Conservation (phyloP, 1,284 basidiomycete genomes). For the Fistulinella cinereoalba region DNA sequence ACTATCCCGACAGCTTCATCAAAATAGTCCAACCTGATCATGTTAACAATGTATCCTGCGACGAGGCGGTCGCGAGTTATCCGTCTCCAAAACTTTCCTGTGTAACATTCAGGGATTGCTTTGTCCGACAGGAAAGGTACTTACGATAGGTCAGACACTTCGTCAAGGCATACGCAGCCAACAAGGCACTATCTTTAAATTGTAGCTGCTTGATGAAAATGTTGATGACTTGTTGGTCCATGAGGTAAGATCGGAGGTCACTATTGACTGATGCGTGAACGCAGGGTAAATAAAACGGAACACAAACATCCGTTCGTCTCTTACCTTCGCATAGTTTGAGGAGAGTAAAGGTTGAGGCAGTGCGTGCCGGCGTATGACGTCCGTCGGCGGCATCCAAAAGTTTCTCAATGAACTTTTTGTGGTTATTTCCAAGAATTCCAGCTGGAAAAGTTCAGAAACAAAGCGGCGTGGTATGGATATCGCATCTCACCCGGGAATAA, state of each 20-base stretch:
- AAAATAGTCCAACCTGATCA: slow-evolving; percentile 15
- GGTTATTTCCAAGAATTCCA: slow-evolving; percentile 10
- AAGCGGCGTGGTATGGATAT: background rate
- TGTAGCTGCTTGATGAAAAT: slow-evolving; percentile 6
- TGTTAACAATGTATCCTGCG: slow-evolving; percentile 12
- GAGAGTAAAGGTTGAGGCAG: slow-evolving; percentile 13
- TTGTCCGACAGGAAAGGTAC: background rate
- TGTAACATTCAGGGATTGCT: background rate
- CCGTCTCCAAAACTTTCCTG: background rate
- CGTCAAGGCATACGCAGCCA: slow-evolving; percentile 11
- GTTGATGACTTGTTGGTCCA: background rate
- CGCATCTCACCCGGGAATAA: slow-evolving; percentile 9
- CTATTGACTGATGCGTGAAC: background rate
- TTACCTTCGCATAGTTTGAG: slow-evolving; percentile 8
- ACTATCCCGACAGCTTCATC: slow-evolving; percentile 11
- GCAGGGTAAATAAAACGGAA: background rate
- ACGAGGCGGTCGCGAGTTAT: background rate
- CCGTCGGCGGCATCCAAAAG: slow-evolving; percentile 11
- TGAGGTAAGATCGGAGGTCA: slow-evolving; percentile 4
- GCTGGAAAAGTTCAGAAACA: slow-evolving; percentile 1
- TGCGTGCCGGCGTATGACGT: slow-evolving; percentile 7
- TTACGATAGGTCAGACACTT: slow-evolving; percentile 4
- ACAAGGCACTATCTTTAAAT: slow-evolving; percentile 7
- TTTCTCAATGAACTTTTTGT: slow-evolving; percentile 7
- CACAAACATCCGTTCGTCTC: background rate